Base-by-base conservation (phyloP, 306 rosid species). In the Trifolium subterraneum region DNA sequence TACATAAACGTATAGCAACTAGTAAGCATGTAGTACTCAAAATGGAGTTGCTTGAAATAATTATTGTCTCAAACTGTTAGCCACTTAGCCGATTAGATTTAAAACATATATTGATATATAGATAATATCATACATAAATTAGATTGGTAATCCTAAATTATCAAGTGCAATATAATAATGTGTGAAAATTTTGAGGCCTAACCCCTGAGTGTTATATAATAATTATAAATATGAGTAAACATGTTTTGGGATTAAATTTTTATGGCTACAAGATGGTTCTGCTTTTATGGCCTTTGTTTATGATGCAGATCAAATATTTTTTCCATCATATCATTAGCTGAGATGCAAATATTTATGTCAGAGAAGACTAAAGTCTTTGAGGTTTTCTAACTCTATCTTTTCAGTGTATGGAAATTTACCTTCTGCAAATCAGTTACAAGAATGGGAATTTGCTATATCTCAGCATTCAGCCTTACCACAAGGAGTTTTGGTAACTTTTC, bases 351-450 rank as follows among this genome's bases (percentile, higher is more conserved):
- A 45, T 44, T 80, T 23, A 15, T 63, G 52, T 41, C 19, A 29
- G 33, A 25, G 27, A 69, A 62, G 23, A 64, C 14, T 54, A 50
- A 18, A 14, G 18, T 33, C 48, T 56, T 9, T 59, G 20, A 58
- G 10, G 20, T 69, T 63, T 74, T 38, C 75, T 71, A 20, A 22
- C n/a, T 16, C 71, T 55, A 5, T 69, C 20, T 58, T 50, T 78
- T 48, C 74, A 93, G 97, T 91, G 97, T 93, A 89, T 76, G 98
- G 98, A 77, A 93, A 91, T 83, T 84, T 93, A 84, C 97, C 96
- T 72, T 85, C 97, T 72, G 78, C 84, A 63, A 81, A 76, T 79
- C 96, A 92, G 68, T 81, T 86, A 70, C 86, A 74, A 2, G 92
- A 89, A 15, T 92, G 97, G 97, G 97, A 92, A 62, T 92, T 92